Conservation (phyloP, 2,329 filamentous ascomycete species). For the Alternaria consortialis region DNA sequence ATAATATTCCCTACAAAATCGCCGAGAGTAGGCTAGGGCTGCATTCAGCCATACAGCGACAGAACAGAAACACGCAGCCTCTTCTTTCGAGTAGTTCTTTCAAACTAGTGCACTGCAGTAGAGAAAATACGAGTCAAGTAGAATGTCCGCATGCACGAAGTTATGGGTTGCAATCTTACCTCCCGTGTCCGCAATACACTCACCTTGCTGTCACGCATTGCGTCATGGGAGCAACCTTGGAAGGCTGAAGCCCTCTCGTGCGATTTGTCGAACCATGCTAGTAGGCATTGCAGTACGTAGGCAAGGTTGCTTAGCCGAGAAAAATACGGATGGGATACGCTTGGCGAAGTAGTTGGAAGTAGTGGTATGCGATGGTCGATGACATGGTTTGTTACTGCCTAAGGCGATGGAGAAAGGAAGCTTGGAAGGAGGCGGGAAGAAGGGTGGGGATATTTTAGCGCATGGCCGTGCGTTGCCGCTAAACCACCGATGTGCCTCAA, state of each 20-base stretch:
- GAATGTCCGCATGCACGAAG: too few relatives aligned
- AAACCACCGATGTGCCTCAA: background rate
- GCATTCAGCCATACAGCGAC: too few relatives aligned
- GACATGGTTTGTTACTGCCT: too few relatives aligned
- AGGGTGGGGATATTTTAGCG: background rate
- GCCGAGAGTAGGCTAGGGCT: too few relatives aligned
- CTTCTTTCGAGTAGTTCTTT: too few relatives aligned
- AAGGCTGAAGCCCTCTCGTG: background rate
- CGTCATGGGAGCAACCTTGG: background rate
- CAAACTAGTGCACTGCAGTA: too few relatives aligned
- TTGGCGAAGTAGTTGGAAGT: background rate
- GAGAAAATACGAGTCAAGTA: too few relatives aligned
- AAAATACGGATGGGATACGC: background rate
- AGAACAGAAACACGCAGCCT: too few relatives aligned
- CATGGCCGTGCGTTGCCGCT: background rate
- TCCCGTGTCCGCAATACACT: background rate
- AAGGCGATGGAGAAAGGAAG: too few relatives aligned
- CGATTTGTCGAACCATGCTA: background rate
- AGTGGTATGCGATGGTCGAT: background rate
- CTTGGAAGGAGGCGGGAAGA: background rate
- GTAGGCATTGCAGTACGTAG: background rate
- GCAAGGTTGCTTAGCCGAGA: background rate
- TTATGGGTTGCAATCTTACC: too few relatives aligned
- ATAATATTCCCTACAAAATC: too few relatives aligned
- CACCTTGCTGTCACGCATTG: background rate